Conservation (phyloP, 1,284 basidiomycete species). For the Tylopilus sp. region DNA sequence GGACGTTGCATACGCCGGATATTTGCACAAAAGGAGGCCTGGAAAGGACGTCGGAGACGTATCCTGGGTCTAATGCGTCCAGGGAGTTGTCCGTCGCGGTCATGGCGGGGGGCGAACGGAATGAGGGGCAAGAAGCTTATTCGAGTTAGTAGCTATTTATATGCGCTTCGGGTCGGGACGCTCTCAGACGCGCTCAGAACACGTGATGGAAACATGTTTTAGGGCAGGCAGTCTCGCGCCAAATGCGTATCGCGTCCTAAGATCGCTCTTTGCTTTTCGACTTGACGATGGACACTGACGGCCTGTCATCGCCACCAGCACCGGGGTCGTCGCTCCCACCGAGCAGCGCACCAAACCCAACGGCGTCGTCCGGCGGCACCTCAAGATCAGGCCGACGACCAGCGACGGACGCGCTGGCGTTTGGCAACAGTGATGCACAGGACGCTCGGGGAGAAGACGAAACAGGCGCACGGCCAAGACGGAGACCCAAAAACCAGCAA, state of each 20-base stretch:
- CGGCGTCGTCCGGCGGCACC: constrained; percentile 42
- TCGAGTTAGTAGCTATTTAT: too few relatives aligned
- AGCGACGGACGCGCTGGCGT: constrained; percentile 55
- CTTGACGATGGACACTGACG: constrained; percentile 39
- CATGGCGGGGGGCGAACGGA: constrained; percentile 12
- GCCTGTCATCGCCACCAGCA: constrained; percentile 41
- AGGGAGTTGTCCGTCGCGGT: constrained; percentile 35
- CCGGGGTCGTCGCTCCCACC: constrained; percentile 54
- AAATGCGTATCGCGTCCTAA: constrained; percentile 26
- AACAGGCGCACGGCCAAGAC: constrained; percentile 38
- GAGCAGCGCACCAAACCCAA: constrained; percentile 57
- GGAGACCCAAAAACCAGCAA: constrained; percentile 46
- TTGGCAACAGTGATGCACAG: constrained; percentile 54
- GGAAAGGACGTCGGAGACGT: constrained; percentile 58
- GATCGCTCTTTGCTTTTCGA: constrained; percentile 11
- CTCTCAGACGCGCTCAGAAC: constrained; percentile 10
- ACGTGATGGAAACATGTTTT: constrained; percentile 26
- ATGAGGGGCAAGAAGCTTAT: background rate
- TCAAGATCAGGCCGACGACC: constrained; percentile 42
- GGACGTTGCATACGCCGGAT: constrained; percentile 64
- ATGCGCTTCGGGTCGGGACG: background rate
- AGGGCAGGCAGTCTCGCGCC: constrained; percentile 46
- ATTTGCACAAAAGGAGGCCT: constrained; percentile 62
- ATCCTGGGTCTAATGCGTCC: constrained; percentile 58
- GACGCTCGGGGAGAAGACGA: constrained; percentile 41